Evolutionary conservation across 345 rosid genomes (phyloP), one percentile per base, ranked within the genome.

Genomic region (Lenwebbia sp.): DNA sequence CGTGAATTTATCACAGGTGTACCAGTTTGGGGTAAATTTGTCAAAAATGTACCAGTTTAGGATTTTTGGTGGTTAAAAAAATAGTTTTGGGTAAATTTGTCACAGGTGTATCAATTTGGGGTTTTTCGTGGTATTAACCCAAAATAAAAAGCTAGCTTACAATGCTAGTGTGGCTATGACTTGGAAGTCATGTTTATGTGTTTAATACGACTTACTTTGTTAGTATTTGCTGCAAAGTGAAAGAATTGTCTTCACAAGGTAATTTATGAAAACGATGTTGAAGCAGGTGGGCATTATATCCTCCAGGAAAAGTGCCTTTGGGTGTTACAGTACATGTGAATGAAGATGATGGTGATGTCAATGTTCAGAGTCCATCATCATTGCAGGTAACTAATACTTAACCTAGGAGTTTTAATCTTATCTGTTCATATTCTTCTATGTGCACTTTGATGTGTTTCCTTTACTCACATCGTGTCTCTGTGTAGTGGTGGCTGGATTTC

Each of bases 281-380:
- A 83, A 78, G 86, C 90, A 97, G 99, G 93, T 96, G 99, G 99
- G 99, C 99, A 54, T 87, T 97, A 88, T 97, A 97, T 92, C 99
- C 99, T 92, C 99, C 99, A 53, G 99, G 99, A 89, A 93, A 90
- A 93, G 99, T 97, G 50, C 99, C 98, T 87, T 84, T 95, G 76
- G 99, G 99, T 88, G 98, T 97, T 86, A 97, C 98, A 53, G 98
- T 97, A 83, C 98, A 95, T 92, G 98, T 95, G 62, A 95, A 94
- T 90, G 99, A 97, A 74, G 98, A 94, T 74, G 98, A 97, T 82
- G 99, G 99, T 82, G 99, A 97, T 91, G 96, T 97, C 88, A 92
- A 94, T 90, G 91, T 96, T 78, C 98, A 95, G 58, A 93, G 94
- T 75, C 99, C 98, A 83, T 90, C 99, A 85, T 97, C 98, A 65